phyloP scores from a whole-genome alignment of 2,329 filamentous ascomycete genomes.

The Claviceps spartinae region DNA sequence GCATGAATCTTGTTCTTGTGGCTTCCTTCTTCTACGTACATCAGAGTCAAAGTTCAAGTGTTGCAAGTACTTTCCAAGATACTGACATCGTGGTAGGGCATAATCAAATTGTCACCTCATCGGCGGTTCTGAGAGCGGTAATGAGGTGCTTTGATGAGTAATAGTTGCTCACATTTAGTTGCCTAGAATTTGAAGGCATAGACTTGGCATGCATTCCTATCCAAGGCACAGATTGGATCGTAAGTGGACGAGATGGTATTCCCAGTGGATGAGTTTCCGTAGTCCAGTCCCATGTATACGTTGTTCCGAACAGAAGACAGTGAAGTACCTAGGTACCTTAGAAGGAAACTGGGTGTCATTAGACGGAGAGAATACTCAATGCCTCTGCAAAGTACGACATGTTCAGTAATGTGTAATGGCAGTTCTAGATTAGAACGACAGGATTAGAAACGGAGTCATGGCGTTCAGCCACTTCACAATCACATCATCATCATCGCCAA shows the following conservation, averaged over 20 bases:
- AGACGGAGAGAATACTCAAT: background rate
- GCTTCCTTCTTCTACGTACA: background rate
- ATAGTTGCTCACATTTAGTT: background rate
- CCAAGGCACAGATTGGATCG: too few relatives aligned
- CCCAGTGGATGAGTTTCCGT: too few relatives aligned
- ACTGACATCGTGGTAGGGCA: slow-evolving; percentile 36
- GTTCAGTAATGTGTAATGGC: background rate
- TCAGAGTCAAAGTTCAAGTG: background rate
- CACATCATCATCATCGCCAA: too few relatives aligned
- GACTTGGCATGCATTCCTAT: too few relatives aligned
- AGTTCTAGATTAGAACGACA: background rate
- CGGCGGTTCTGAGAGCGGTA: slow-evolving; percentile 49
- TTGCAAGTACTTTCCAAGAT: background rate
- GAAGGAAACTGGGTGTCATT: background rate
- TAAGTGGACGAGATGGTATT: too few relatives aligned
- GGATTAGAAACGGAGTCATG: too few relatives aligned
- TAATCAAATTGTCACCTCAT: slow-evolving; percentile 53
- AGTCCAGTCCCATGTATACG: too few relatives aligned
- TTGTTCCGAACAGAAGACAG: too few relatives aligned
- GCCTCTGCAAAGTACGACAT: background rate
- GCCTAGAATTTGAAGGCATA: background rate
- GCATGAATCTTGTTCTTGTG: slow-evolving; percentile 10
- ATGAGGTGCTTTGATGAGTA: slow-evolving; percentile 46
- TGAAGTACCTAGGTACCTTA: too few relatives aligned
- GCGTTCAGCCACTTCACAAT: too few relatives aligned